Percentiles rank a stretch among this genome's conserved stretches.
phyloP scores from a whole-genome alignment of 768 basidiomycete species.

The Psilocybe azurescens region DNA sequence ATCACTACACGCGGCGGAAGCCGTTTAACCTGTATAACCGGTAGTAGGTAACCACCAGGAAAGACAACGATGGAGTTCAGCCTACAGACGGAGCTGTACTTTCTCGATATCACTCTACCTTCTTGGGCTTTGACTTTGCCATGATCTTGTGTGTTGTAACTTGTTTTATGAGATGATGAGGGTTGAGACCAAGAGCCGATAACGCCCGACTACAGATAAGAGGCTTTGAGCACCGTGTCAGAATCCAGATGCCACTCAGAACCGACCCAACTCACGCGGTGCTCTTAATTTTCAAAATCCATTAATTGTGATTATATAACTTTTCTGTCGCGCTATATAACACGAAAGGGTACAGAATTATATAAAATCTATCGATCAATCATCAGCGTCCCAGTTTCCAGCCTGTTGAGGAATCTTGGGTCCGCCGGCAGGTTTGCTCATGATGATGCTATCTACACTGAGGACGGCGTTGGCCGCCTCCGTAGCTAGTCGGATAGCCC shows the following conservation, averaged over 20 bases:
- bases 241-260: too few relatives aligned
- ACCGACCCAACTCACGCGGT: too few relatives aligned
- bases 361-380: conserved; percentile 32
- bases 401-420: conserved; percentile 88
- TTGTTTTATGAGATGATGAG: background rate
- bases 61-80: background rate
- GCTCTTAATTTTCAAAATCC: background rate
- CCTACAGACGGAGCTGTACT: background rate
- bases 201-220: background rate
- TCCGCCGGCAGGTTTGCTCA: conserved; percentile 92
- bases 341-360: background rate
- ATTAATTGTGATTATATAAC: too few relatives aligned
- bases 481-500: conserved; percentile 90
- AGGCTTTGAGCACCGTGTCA: too few relatives aligned
- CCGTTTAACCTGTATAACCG: background rate
- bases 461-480: conserved; percentile 92
- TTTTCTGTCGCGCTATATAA: too few relatives aligned
- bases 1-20: conserved; percentile 21
- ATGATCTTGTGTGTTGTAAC: background rate
- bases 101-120: background rate
- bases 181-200: background rate
- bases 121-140: background rate
- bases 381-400: conserved; percentile 87
- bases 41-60: background rate
- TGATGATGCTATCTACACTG: conserved; percentile 97